Percentiles rank a stretch among this genome's conserved stretches.
Conservation (phyloP, 2,329 filamentous ascomycete species). For the Triangularia verruculosa region DNA sequence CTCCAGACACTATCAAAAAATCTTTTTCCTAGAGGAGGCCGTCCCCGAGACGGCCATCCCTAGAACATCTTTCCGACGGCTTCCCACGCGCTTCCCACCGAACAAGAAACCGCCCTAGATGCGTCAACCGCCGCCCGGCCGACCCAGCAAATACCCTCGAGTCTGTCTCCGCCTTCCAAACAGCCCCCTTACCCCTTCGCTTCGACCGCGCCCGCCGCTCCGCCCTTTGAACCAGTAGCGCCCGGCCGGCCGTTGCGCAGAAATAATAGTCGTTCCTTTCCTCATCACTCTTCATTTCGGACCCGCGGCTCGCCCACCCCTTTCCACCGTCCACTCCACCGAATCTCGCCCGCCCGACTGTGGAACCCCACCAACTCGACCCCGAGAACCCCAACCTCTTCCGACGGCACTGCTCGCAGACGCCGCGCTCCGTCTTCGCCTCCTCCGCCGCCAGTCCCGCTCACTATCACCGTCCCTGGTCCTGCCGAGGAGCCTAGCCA, state of each 20-base stretch:
- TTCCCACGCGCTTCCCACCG: slow-evolving; percentile 37
- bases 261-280: slow-evolving; percentile 26
- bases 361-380: slow-evolving; percentile 63
- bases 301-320: slow-evolving; percentile 39
- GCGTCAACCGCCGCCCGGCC: slow-evolving; percentile 19
- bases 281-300: slow-evolving; percentile 43
- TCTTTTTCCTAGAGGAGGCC: slow-evolving; percentile 25
- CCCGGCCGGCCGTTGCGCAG: slow-evolving; percentile 22
- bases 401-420: slow-evolving; percentile 31
- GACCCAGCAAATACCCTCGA: slow-evolving; percentile 24
- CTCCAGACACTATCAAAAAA: not conserved
- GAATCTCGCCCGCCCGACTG: slow-evolving; percentile 44
- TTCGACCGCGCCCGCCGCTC: slow-evolving; percentile 20
- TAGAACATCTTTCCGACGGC: slow-evolving; percentile 45
- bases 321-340: slow-evolving; percentile 17
- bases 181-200: slow-evolving; percentile 32
- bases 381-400: slow-evolving; percentile 37
- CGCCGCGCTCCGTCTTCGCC: slow-evolving; percentile 53
- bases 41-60: slow-evolving; percentile 47
- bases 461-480: slow-evolving; percentile 40
- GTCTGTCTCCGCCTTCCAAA: not conserved
- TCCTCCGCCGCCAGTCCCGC: slow-evolving; percentile 49
- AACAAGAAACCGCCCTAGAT: slow-evolving; percentile 27
- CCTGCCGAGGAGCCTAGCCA: slow-evolving; percentile 36
- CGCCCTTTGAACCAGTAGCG: slow-evolving; percentile 17